Conservation (phyloP, 495 filamentous ascomycete species). For the Penicillium cosmopolitanum region DNA sequence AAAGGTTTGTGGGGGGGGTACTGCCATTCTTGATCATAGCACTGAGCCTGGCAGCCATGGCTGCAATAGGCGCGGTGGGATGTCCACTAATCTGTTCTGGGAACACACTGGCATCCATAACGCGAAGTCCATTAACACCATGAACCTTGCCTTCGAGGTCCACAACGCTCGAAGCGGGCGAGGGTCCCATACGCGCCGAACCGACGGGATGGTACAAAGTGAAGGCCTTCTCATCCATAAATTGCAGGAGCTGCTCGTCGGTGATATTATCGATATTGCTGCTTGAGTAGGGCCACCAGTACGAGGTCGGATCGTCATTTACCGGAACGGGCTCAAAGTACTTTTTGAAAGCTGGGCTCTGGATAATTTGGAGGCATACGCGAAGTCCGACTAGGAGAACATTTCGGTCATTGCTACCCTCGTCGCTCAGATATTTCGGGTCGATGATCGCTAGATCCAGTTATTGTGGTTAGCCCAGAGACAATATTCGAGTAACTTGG, state of each 20-base stretch:
- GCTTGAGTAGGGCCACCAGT: slow-evolving; percentile 34
- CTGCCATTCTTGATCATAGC: slow-evolving; percentile 18
- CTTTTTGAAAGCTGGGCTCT: slow-evolving; percentile 22
- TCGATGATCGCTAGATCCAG: slow-evolving; percentile 26
- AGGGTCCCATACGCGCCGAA: slow-evolving; percentile 28
- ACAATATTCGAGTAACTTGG: not conserved
- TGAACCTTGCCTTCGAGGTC: slow-evolving; percentile 52
- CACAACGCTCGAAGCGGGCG: slow-evolving; percentile 42
- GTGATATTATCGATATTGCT: slow-evolving; percentile 26
- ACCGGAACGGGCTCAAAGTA: slow-evolving; percentile 21
- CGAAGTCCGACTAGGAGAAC: slow-evolving; percentile 25
- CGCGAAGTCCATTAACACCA: slow-evolving; percentile 49
- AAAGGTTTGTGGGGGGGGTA: not conserved
- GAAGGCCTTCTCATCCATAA: slow-evolving; percentile 31
- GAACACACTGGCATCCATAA: slow-evolving; percentile 44
- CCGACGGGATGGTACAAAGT: slow-evolving; percentile 31
- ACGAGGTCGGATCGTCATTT: slow-evolving; percentile 23
- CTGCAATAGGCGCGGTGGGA: slow-evolving; percentile 25
- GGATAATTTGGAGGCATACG: slow-evolving; percentile 22
- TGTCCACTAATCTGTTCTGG: slow-evolving; percentile 32
- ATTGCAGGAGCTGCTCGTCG: slow-evolving; percentile 28
- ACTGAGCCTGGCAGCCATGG: slow-evolving; percentile 28
- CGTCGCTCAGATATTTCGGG: slow-evolving; percentile 26
- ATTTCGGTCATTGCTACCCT: slow-evolving; percentile 24
- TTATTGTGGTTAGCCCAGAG: not conserved